Evolutionary conservation across 371 early-diverging fungal species (phyloP), one percentile per base, ranked within the genome.

Genomic region (Zychaea mexicana): DNA sequence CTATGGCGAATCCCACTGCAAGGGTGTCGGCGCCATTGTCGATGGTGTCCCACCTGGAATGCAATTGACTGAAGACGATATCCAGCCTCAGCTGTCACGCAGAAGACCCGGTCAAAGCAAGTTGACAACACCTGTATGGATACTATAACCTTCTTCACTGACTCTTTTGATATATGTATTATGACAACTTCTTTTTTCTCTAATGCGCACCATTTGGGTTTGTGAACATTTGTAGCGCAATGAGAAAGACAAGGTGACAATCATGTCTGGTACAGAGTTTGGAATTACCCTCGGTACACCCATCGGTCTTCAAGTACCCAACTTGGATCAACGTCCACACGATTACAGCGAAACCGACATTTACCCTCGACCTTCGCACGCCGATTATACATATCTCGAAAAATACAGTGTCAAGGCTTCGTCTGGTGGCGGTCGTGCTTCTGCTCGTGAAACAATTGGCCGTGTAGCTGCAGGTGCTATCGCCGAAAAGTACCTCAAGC

Each of bases 1-100:
- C 46, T 97, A 90, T 77, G 97, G 98, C 66, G 98, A 98, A 84
- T 96, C 96, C 21, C 98, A 98, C 83, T 98, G 98, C 85, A 95
- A 95, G 66, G 95, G 92, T 27, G 98, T 98, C 2, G 98, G 98
- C 47, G 96, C 96, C 65, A 96, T 98, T 66, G 86, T 98, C 61
- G 98, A 97, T 71, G 96, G 96, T 52, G 90, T 90, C 60, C 98
- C 98, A 33, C 98, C 98, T 5, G 98, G 98, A 19, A 77, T 98
- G 70, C 85, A 88, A 28, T 74, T 98, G 62, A 89, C 89, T 10
- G 97, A 96, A 82, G 85, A 71, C 52, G 96, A 97, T 70, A 91
- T 98, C 68, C 98, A 97, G 74, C 89, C 90, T 39, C 97, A 96
- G 73, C 83, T 98, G 53, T 91, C 89, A 26, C 85, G 98, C 45